Percentiles rank a stretch among this genome's conserved stretches.
These are phyloP conservation scores for Spathaspora sp. DNA, from an alignment of 805 yeast genomes.

Conservation along the genomic window DNA sequence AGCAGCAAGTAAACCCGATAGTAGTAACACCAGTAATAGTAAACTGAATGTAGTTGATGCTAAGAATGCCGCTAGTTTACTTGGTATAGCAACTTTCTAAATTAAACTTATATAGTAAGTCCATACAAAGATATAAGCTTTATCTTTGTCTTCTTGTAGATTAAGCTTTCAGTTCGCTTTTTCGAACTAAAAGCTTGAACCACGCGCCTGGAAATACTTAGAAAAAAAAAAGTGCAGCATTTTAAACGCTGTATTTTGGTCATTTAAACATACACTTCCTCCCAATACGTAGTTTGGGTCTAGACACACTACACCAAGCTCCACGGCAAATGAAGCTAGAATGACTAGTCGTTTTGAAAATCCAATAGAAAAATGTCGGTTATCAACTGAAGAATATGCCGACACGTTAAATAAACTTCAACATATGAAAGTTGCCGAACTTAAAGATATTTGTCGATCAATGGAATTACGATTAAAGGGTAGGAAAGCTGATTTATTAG, in stretches of 20 bases:
- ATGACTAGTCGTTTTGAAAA: conserved; percentile 1
- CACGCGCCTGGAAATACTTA: background rate
- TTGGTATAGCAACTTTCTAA: conserved; percentile 73
- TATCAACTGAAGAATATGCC: conserved; percentile 12
- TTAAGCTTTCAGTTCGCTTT: too few relatives aligned
- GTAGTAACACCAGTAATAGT: conserved; percentile 1
- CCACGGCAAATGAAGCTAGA: background rate
- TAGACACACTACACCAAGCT: too few relatives aligned
- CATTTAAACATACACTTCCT: too few relatives aligned
- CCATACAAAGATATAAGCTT: too few relatives aligned
- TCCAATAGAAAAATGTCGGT: background rate
- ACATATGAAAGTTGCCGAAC: conserved; percentile 43
- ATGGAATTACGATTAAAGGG: conserved; percentile 52
- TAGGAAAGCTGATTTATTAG: conserved; percentile 56
- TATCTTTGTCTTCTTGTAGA: too few relatives aligned
- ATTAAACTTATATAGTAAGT: background rate
- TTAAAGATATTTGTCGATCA: conserved; percentile 51
- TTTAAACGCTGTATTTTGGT: too few relatives aligned
- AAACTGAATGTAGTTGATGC: conserved; percentile 53
- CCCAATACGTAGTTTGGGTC: too few relatives aligned
- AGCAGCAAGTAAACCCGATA: conserved; percentile 14
- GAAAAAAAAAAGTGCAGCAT: background rate
- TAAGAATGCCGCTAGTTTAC: conserved; percentile 72
- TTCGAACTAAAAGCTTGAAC: too few relatives aligned
- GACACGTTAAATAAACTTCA: conserved; percentile 11